Evolutionary conservation across 148 eudicot genomes (phyloP), one percentile per base, ranked within the genome.

Genomic region (Rhododendron ovatum): DNA sequence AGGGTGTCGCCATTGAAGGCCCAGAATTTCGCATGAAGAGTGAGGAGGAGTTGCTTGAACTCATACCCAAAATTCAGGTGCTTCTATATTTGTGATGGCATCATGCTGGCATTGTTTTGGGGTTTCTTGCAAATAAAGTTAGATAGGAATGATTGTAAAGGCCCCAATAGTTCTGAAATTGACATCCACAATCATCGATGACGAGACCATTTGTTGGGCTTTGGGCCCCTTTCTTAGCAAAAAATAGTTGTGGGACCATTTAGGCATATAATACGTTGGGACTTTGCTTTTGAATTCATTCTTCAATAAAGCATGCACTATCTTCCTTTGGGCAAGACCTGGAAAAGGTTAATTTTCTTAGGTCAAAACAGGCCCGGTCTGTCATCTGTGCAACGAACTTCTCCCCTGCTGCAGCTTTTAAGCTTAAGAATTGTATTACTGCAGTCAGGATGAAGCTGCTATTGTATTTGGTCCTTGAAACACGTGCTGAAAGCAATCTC

Each of bases 1-100:
- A 87, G 83, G 99, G 98, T 82, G 75, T 97, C 78, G 95, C 99
- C 63, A 91, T 95, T 50, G 98, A 95, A 86, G 99, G 98, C 80
- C 92, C 98, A 50, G 95, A 93, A 5, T 94, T 97, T 77, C 98
- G 95, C 50, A 59, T 12, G 43, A 90, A 87, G 86, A 84, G 87
- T 88, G 82, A 87, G 12, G 90, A 91, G 77, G 92, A 97, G 51
- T 91, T 94, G 96, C 91, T 87, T 47, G 86, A 90, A 18, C 88
- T 89, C 48, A 87, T 93, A 81, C 98, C 98, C 50, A 91, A 85
- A 87, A 92, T 96, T 85, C 98, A 95, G 99, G 99, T 94, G 86
- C 79, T 83, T 81, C 45, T 80, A 45, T 65, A 41, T 71, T 78
- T 82, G 61, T 47, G 45, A 67, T 67, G 41, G 39, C 55, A 28